Base-by-base conservation (phyloP, 305 asterid species). In the Solanum hybrid region DNA sequence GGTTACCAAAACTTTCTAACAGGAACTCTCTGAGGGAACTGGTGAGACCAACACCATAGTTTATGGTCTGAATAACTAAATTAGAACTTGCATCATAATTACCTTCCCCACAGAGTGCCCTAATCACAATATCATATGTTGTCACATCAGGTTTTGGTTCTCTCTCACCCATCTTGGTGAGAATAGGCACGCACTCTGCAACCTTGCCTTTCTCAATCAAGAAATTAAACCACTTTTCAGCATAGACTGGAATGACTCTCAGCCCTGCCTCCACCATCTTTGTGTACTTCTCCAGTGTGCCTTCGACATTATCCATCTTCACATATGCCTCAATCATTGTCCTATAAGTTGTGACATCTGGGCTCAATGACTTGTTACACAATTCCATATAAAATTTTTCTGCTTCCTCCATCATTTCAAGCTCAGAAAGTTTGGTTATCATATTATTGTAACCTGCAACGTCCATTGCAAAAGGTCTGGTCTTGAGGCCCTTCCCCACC, bases 381-480 rank as follows among this genome's bases (percentile, higher is more conserved):
- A 96, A 80, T 91, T 92, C 94, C 85, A 89, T 92, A 87, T 94
- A 95, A 75, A 91, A 94, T 90, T 89, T 88, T 87, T 96, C 98
- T 4, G 99, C 99, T 87, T 97, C 96, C 42, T 93, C 95, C 95
- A 95, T 92, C 98, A 91, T 95, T 60, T 91, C 96, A 88, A 95
- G 96, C 92, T 97, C 99, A 72, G 95, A 95, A 40, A 97, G 88
- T 91, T 97, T 94, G 14, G 87, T 86, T 69, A 97, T 95, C 96
- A 97, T 96, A 88, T 95, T 97, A 85, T 94, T 97, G 88, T 91
- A 97, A 26, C 99, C 99, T 1, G 96, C 96, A 86, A 94, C 97
- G 85, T 97, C 99, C 98, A 95, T 96, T 34, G 95, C 94, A 89
- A 97, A 96, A 93, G 99, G 96, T 93, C 92, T 95, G 10, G 98